These are phyloP conservation scores for Colletotrichum viniferum DNA, from an alignment of 2,329 filamentous ascomycete genomes.

Conservation along the genomic window DNA sequence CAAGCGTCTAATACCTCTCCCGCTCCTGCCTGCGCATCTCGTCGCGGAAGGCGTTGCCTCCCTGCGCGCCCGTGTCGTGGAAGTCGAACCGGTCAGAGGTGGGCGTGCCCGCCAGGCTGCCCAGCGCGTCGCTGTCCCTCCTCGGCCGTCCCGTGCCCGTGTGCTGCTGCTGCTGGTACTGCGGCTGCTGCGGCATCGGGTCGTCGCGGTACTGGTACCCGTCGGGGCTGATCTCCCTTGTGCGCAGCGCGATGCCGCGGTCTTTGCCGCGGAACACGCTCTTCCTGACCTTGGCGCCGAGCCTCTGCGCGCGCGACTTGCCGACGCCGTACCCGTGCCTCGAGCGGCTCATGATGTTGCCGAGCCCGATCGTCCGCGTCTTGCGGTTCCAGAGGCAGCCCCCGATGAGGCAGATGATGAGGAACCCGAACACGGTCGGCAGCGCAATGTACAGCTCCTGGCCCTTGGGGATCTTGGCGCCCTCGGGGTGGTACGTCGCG, in stretches of 20 bases:
- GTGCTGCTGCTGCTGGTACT: neutral
- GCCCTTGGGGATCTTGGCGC: constrained; percentile 36
- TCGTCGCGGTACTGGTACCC: constrained; percentile 38
- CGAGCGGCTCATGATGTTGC: constrained; percentile 54
- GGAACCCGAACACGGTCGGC: constrained; percentile 52
- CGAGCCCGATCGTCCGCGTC: constrained; percentile 53
- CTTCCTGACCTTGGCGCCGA: constrained; percentile 33
- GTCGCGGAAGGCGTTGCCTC: constrained; percentile 52
- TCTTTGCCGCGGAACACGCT: constrained; percentile 29
- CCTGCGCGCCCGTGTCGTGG: constrained; percentile 38
- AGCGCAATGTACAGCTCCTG: constrained; percentile 57
- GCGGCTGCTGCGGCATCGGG: constrained; percentile 26
- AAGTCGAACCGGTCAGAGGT: constrained; percentile 40
- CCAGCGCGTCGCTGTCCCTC: constrained; percentile 53
- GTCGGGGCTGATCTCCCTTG: constrained; percentile 20
- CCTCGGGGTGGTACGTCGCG: constrained; percentile 34
- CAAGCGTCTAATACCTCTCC: constrained; percentile 35
- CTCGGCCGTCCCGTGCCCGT: constrained; percentile 25
- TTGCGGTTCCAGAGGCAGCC: constrained; percentile 59
- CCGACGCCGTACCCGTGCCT: constrained; percentile 50
- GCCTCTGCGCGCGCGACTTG: constrained; percentile 39
- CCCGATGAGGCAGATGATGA: constrained; percentile 55
- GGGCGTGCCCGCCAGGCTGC: constrained; percentile 53
- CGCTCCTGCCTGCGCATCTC: constrained; percentile 53
- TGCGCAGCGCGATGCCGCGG: constrained; percentile 47